Evolutionary conservation across 2,329 filamentous ascomycete species (phyloP).

Genomic region (Madurella mycetomatis): DNA sequence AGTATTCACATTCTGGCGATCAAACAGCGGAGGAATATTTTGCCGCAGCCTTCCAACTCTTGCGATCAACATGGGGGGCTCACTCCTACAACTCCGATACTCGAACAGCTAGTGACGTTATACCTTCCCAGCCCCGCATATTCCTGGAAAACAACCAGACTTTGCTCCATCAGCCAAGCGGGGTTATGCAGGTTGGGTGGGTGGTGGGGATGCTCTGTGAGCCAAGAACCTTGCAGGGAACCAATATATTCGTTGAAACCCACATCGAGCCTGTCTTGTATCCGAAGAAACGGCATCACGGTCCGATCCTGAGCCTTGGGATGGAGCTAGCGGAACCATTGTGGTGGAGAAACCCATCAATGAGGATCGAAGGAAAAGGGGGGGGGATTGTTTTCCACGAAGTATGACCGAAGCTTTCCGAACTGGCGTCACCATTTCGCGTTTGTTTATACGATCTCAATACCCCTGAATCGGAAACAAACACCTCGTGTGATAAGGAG

Average conservation of each 20-base stretch:
- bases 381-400: neutral
- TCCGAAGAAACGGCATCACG: constrained; percentile 3
- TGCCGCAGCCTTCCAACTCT: neutral
- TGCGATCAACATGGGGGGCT: neutral
- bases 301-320: neutral
- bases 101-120: constrained; percentile 7
- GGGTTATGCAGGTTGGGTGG: neutral
- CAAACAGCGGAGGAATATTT: neutral
- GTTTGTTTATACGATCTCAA: neutral
- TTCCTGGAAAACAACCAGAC: neutral
- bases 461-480: neutral
- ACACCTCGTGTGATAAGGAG: neutral
- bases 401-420: neutral
- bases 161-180: neutral
- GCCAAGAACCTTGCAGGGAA: neutral
- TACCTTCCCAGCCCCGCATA: neutral
- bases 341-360: neutral
- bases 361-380: neutral
- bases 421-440: neutral
- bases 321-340: no score
- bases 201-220: neutral
- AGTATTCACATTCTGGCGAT: neutral
- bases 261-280: neutral
- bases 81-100: constrained; percentile 8
- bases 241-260: neutral